Conservation (phyloP, 139 green algal species). For the Astrephomene gubernaculifera region DNA sequence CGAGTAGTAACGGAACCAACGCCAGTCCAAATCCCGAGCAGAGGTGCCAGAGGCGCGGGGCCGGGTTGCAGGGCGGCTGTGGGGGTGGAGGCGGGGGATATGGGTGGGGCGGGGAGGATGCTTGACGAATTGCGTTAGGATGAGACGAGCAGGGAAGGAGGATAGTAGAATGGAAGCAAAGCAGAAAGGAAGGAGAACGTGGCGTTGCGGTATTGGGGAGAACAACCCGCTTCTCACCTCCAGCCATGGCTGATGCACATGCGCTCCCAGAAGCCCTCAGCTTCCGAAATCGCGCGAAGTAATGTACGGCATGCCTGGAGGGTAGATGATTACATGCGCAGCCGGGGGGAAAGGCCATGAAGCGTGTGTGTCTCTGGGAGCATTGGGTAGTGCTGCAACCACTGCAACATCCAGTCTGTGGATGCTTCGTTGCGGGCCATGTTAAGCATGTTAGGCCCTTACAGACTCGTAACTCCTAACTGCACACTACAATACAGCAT, state of each 20-base stretch:
- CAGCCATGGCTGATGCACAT: constrained; percentile 17
- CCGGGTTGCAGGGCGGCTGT: not conserved
- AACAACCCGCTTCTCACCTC: not conserved
- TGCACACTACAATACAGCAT: too few species aligned
- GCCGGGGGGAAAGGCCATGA: not conserved
- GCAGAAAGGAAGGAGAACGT: not conserved
- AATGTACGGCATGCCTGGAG: not conserved
- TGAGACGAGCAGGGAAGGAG: not conserved
- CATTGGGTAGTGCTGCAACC: not conserved
- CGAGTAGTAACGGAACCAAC: constrained; percentile 22
- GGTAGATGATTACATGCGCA: not conserved
- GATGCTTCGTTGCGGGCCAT: not conserved
- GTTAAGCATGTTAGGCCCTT: not conserved
- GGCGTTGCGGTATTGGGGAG: not conserved
- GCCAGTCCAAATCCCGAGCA: not conserved
- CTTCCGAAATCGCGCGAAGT: not conserved
- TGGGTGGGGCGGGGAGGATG: too few species aligned
- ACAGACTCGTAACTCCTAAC: too few species aligned
- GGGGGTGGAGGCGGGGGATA: too few species aligned
- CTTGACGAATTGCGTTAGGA: too few species aligned
- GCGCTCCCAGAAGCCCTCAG: constrained; percentile 28
- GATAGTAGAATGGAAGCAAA: not conserved
- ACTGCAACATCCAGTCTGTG: not conserved
- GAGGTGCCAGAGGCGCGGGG: not conserved
- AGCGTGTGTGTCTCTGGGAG: not conserved